Evolutionary conservation across 257 asterid genomes (phyloP).

Genomic region (Ligustrum vulgare): DNA sequence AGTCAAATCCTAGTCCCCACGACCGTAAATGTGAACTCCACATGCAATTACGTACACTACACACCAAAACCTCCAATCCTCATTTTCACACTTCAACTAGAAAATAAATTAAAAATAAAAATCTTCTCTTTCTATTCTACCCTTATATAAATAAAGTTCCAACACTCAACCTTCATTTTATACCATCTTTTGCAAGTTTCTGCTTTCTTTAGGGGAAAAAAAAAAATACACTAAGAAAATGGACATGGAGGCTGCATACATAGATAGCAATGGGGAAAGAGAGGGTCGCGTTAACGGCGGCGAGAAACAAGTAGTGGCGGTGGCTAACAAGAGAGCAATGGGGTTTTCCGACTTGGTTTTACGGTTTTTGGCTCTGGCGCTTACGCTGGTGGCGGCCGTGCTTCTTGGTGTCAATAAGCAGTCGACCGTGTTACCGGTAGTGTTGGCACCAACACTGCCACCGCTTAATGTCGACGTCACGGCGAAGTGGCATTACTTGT

Average conservation of each 20-base stretch:
- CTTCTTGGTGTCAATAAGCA: constrained; percentile 54
- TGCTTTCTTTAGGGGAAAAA: not conserved
- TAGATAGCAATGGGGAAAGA: constrained; percentile 21
- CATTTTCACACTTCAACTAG: not conserved
- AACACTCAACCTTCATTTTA: not conserved
- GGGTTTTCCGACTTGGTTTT: constrained; percentile 46
- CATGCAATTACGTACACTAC: not conserved
- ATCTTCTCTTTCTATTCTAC: not conserved
- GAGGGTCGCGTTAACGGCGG: not conserved
- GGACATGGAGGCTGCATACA: constrained; percentile 38
- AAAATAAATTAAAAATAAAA: not conserved
- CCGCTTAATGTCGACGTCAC: constrained; percentile 49
- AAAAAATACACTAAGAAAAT: not conserved
- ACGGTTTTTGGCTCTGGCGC: constrained; percentile 49
- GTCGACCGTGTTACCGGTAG: constrained; percentile 35
- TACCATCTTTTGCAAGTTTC: not conserved
- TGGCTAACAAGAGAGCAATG: constrained; percentile 42
- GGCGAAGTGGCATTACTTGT: constrained; percentile 61
- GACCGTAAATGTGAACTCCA: not conserved
- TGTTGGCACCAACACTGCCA: constrained; percentile 48
- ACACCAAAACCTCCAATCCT: not conserved
- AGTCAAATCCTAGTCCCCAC: not conserved
- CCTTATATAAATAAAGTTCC: constrained; percentile 23
- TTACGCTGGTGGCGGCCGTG: constrained; percentile 48
- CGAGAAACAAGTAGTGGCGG: constrained; percentile 22